Conservation (phyloP, 352 stramenopile species). For the Detonula confervacea region DNA sequence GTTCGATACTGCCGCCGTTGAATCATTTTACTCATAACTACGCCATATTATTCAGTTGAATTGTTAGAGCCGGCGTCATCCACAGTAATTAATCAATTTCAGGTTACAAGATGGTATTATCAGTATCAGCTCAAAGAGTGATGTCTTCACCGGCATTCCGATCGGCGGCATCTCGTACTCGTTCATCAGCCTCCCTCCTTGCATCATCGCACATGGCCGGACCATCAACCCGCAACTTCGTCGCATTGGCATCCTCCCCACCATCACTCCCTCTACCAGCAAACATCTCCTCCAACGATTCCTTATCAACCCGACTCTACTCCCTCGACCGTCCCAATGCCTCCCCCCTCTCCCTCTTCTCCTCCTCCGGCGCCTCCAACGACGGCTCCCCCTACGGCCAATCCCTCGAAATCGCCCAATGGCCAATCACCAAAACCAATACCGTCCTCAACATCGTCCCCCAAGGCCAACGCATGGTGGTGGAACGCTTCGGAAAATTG, state of each 20-base stretch:
- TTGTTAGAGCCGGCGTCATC: background rate
- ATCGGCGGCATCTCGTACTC: slow-evolving; percentile 1
- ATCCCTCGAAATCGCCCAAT: slow-evolving; percentile 59
- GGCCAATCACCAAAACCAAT: slow-evolving; percentile 82
- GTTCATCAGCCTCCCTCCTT: background rate
- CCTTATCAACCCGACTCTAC: slow-evolving; percentile 34
- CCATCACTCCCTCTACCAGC: background rate
- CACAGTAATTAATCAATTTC: background rate
- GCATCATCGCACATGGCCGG: background rate
- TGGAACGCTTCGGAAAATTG: slow-evolving; percentile 86
- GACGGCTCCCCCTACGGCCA: slow-evolving; percentile 54
- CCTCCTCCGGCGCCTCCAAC: slow-evolving; percentile 16
- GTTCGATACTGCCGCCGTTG: too few species aligned
- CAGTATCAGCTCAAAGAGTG: slow-evolving; percentile 17
- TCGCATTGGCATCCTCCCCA: slow-evolving; percentile 18
- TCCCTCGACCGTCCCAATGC: slow-evolving; percentile 46
- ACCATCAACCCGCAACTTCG: slow-evolving; percentile 12
- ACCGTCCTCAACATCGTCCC: slow-evolving; percentile 86
- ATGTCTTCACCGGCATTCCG: slow-evolving; percentile 18
- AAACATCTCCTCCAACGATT: background rate
- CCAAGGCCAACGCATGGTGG: slow-evolving; percentile 80
- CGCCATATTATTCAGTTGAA: too few species aligned
- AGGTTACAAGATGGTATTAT: background rate
- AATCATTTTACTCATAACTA: too few species aligned
- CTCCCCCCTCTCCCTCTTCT: slow-evolving; percentile 33